A percentile compares a stretch with the other conserved stretches of the same genome.
Evolutionary conservation across 2,329 filamentous ascomycete genomes (phyloP).

Genomic region (Bipolaris zeicola): DNA sequence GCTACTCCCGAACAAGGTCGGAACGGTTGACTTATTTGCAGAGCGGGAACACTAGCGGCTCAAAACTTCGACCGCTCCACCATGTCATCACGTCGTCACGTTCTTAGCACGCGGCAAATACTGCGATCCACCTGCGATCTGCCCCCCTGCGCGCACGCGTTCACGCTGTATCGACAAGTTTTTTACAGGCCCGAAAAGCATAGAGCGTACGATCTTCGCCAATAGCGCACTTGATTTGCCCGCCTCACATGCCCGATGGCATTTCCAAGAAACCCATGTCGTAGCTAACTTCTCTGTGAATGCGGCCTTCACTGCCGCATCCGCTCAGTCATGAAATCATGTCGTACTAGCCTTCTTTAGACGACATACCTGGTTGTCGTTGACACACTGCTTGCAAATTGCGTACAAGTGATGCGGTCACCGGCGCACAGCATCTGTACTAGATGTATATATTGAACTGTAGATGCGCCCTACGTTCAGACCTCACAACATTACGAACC

Average conservation of each 20-base stretch:
- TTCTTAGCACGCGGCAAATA: slow-evolving; percentile 21
- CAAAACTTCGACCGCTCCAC: slow-evolving; percentile 21
- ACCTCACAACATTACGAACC: slow-evolving; percentile 12
- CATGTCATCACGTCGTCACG: slow-evolving; percentile 46
- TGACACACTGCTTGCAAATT: slow-evolving; percentile 14
- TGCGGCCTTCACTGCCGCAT: slow-evolving; percentile 30
- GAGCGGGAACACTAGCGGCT: slow-evolving; percentile 29
- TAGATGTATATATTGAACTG: slow-evolving; percentile 19
- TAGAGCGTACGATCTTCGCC: slow-evolving; percentile 9
- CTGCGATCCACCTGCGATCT: neutral
- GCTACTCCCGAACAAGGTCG: slow-evolving; percentile 2
- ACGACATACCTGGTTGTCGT: slow-evolving; percentile 29
- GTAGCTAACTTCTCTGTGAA: slow-evolving; percentile 24
- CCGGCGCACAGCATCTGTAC: neutral
- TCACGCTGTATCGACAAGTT: slow-evolving; percentile 16
- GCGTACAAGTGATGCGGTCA: slow-evolving; percentile 18
- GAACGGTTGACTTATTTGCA: slow-evolving; percentile 2
- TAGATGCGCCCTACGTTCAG: neutral
- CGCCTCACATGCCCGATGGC: slow-evolving; percentile 13
- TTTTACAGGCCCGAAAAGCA: slow-evolving; percentile 9
- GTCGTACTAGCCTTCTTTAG: slow-evolving; percentile 12
- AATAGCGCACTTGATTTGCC: slow-evolving; percentile 20
- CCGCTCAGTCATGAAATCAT: slow-evolving; percentile 47
- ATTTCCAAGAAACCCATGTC: slow-evolving; percentile 24
- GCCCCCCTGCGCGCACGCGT: slow-evolving; percentile 24